phyloP scores from a whole-genome alignment of 1,284 basidiomycete species.

The Trametes versicolor region DNA sequence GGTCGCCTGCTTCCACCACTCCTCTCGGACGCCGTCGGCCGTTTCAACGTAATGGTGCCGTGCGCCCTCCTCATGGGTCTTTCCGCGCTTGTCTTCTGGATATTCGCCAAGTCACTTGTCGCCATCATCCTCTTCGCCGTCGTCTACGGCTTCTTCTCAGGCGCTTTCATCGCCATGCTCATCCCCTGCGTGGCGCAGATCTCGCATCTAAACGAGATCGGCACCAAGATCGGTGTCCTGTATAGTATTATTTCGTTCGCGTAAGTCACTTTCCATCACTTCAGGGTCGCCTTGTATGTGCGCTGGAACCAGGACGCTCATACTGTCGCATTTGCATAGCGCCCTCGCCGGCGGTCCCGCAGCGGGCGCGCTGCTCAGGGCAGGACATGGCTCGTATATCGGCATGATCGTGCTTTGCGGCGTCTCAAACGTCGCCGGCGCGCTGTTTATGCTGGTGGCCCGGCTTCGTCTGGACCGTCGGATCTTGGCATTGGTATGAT shows the following conservation, averaged over 20 bases:
- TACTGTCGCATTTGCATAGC: slow-evolving; percentile 45
- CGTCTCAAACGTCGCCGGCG: slow-evolving; percentile 61
- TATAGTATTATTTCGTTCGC: slow-evolving; percentile 70
- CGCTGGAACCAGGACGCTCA: neutral
- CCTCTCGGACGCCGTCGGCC: slow-evolving; percentile 66
- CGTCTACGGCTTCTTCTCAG: slow-evolving; percentile 54
- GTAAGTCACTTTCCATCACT: slow-evolving; percentile 65
- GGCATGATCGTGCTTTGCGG: slow-evolving; percentile 67
- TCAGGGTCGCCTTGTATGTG: too few relatives aligned
- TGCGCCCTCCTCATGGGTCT: slow-evolving; percentile 61
- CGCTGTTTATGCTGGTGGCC: slow-evolving; percentile 58
- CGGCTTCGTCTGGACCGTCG: slow-evolving; percentile 43
- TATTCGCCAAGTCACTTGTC: slow-evolving; percentile 33
- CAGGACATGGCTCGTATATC: slow-evolving; percentile 55
- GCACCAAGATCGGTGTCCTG: slow-evolving; percentile 64
- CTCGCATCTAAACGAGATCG: slow-evolving; percentile 60
- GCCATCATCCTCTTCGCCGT: slow-evolving; percentile 58
- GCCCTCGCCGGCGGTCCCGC: slow-evolving; percentile 67
- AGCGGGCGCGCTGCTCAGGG: slow-evolving; percentile 61
- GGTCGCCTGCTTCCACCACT: slow-evolving; percentile 68
- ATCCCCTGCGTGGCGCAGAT: slow-evolving; percentile 47
- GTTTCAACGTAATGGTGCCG: slow-evolving; percentile 50
- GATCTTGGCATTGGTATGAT: slow-evolving; percentile 23
- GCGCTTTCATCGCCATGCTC: slow-evolving; percentile 38
- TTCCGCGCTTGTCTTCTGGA: slow-evolving; percentile 32